phyloP scores from a whole-genome alignment of 148 eudicot genomes.

The Fagopyrum tataricum region DNA sequence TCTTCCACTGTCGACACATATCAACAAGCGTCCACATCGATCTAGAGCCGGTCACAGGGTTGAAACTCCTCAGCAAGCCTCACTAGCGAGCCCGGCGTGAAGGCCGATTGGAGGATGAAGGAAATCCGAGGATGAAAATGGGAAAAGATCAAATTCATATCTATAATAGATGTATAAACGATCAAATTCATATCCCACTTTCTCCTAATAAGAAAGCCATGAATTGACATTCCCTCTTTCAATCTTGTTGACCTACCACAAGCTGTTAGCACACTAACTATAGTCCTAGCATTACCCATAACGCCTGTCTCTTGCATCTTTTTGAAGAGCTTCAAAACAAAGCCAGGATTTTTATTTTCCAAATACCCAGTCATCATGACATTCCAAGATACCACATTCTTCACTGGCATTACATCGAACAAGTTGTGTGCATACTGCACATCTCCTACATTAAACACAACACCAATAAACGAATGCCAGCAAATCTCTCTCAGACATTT shows the following conservation, averaged over 20 bases:
- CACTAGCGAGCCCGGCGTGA: too few species aligned
- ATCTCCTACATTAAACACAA: conserved; percentile 42
- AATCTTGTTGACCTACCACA: conserved; percentile 67
- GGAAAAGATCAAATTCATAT: too few species aligned
- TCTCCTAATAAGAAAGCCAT: conserved; percentile 38
- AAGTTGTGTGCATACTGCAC: conserved; percentile 36
- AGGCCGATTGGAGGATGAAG: too few species aligned
- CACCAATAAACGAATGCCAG: conserved; percentile 60
- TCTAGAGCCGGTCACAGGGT: too few species aligned
- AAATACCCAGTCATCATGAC: conserved; percentile 56
- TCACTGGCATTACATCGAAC: conserved; percentile 60
- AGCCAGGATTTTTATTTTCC: conserved; percentile 47
- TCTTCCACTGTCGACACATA: too few species aligned
- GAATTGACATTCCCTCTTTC: conserved; percentile 69
- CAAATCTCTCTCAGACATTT: conserved; percentile 42
- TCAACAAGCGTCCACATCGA: too few species aligned
- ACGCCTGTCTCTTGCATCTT: conserved; percentile 38
- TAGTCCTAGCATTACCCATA: conserved; percentile 35
- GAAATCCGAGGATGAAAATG: too few species aligned
- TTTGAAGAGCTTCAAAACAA: conserved; percentile 57
- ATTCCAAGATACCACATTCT: conserved; percentile 71
- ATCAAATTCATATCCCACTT: conserved; percentile 33
- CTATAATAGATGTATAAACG: conserved; percentile 43
- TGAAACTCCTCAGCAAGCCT: too few species aligned
- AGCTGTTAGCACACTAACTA: conserved; percentile 51